Conservation (phyloP, 192 early-diverging fungal genomes). For the Backusella australiensis region DNA sequence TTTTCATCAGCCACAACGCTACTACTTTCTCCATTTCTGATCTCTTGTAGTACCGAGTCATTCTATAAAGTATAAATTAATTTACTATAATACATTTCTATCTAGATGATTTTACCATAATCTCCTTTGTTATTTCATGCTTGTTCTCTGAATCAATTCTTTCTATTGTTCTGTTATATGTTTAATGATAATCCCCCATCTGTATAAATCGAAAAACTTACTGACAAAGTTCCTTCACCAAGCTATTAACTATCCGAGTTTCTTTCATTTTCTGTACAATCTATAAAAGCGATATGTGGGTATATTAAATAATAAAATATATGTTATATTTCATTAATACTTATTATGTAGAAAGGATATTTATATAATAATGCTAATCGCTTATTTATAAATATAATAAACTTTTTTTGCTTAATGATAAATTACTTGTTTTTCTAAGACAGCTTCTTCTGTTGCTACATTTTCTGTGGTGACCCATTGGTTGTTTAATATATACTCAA, state of each 20-base stretch:
- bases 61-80: neutral
- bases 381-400: neutral
- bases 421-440: neutral
- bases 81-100: neutral
- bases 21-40: neutral
- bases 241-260: neutral
- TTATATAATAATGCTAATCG: neutral
- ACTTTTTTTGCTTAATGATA: neutral
- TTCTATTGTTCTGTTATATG: neutral
- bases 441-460: neutral
- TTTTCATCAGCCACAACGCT: neutral
- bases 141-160: neutral
- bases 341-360: neutral
- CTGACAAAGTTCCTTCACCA: neutral
- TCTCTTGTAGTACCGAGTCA: neutral
- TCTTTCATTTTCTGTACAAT: neutral
- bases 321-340: neutral
- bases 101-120: neutral
- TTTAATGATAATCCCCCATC: neutral
- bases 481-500: slow-evolving; percentile 8
- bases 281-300: neutral
- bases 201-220: neutral
- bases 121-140: neutral
- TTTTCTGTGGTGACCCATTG: slow-evolving; percentile 4
- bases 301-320: neutral